Evolutionary conservation across 495 filamentous ascomycete genomes (phyloP), one percentile per base, ranked within the genome.

Genomic region (Aspergillus cristatus): DNA sequence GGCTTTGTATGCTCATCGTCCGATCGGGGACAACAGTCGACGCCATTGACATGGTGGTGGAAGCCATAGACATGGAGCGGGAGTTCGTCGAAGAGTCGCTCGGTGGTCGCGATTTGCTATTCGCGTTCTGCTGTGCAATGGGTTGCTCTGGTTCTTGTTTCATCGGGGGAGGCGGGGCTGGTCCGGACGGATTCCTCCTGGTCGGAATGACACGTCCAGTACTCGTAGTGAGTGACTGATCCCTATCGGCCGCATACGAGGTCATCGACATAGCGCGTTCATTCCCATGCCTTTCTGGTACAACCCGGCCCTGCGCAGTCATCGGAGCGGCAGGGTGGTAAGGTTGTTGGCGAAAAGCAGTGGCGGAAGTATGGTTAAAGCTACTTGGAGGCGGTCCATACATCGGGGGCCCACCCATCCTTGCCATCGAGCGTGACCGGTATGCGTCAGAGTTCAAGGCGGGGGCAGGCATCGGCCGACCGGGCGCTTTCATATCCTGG

Each of bases 261-360:
- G 80, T 88, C 78, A 99, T 79, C 18, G 90, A 94, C 91, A 97
- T 97, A 34, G 91, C 78, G 34, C 93, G 75, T 53, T 96, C 89
- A 51, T 97, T 60, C 20, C 35, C 81, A 51, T 91, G 82, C 32
- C 87, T 76, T 46, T 95, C 89, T 6, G 93, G 93, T 1, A 99
- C 86, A 17, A 86, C 62, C 35, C 93, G 75, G 12, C 93, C 93
- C 55, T 94, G 85, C 15, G 89, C 93, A 18, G 88, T 97, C 51
- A 86, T 74, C 24, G 84, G 79, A 38, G 55, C 60, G 33, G 61
- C 65, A 48, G 65, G 54, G 40, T 74, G 67, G 60, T 91, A 87
- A 14, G 77, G 79, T 25, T 82, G 76, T 37, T 86, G 79, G 17
- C 87, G 79, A 48, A 87, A 86, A 26, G 80, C 73, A 44, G 76